Evolutionary conservation across 2,329 filamentous ascomycete species (phyloP).

Genomic region (Domatiomyces catenatus): DNA sequence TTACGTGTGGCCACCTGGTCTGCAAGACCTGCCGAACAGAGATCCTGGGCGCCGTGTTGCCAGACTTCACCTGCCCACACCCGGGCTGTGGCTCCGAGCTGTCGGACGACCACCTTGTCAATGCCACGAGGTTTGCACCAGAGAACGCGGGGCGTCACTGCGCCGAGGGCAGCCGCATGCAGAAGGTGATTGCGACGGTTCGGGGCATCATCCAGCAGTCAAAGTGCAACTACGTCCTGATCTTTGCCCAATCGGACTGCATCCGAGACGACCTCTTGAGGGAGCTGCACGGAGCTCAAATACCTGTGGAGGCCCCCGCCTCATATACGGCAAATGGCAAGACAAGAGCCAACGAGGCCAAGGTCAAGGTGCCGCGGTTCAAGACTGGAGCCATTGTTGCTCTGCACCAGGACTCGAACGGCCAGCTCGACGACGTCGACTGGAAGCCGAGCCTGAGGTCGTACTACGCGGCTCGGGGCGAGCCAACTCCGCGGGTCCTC

Average conservation of each 20-base stretch:
- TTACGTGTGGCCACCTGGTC: slow-evolving; percentile 37
- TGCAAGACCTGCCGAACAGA: slow-evolving; percentile 27
- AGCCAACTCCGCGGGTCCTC: slow-evolving; percentile 31
- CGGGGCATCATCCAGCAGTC: slow-evolving; percentile 21
- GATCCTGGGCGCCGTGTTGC: slow-evolving; percentile 15
- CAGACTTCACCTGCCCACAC: neutral
- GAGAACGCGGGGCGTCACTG: neutral
- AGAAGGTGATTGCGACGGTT: slow-evolving; percentile 32
- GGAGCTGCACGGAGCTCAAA: slow-evolving; percentile 3
- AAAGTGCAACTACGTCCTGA: slow-evolving; percentile 33
- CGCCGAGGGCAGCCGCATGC: slow-evolving; percentile 32
- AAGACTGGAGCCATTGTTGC: neutral
- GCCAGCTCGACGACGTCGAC: slow-evolving; percentile 20
- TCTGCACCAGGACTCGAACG: slow-evolving; percentile 18
- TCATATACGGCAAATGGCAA: neutral
- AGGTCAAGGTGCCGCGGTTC: neutral
- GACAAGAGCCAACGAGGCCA: neutral
- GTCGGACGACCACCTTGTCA: neutral
- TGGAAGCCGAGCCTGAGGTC: slow-evolving; percentile 8
- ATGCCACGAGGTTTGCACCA: neutral
- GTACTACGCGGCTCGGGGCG: neutral
- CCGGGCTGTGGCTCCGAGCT: neutral
- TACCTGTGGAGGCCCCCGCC: neutral
- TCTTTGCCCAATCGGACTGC: slow-evolving; percentile 36
- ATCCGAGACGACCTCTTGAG: slow-evolving; percentile 5